Base-by-base conservation (phyloP, 1,284 basidiomycete genomes). In the Quambalaria eucalypti region DNA sequence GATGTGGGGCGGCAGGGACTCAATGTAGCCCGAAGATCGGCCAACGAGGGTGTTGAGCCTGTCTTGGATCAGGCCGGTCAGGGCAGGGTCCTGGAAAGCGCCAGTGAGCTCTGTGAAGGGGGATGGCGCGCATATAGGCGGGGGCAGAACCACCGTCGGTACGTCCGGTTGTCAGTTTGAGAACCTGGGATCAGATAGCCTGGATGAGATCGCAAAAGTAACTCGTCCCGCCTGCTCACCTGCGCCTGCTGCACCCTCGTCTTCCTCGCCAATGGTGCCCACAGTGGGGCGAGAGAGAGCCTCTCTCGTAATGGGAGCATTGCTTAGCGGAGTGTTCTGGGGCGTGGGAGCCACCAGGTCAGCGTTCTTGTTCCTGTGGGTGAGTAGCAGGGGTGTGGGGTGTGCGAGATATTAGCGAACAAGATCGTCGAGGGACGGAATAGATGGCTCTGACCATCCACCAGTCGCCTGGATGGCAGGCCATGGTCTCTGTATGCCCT, bases 21-120 rank as follows among this genome's bases (percentile, higher is more conserved):
- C 90, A 77, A 90, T 81, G 78, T 90, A 90, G 36, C 88, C 88
- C 9, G 87, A 88, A 65, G 86, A 87, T 71, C 83, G 83, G 59
- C 88, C 88, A 64, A 89, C 79, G 44, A 90, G 81, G 64, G 78
- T 79, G 47, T 80, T 81, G 53, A 90, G 83, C 57, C 74, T 74
- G 65, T 72, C 69, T 68, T 78, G 76, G 29, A 78, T 74, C 69
- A 77, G 66, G 56, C 65, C 66, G 25, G 73, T 71, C 29, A 77
- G 65, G n/a, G 71, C 74, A 2, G 73, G 74, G 65, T 76, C 74
- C 62, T 55, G 52, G 62, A 60, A 4, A 69, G 63, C 25, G 61
- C 63, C 36, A 21, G 36, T 39, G 3, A 39, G 36, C 21, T n/a
- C n/a, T n/a, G n/a, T n/a, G n/a, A n/a, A n/a, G n/a, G n/a, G n/a